Conservation (phyloP, 2,329 filamentous ascomycete species). For the Aspergillus pseudoglaucus region DNA sequence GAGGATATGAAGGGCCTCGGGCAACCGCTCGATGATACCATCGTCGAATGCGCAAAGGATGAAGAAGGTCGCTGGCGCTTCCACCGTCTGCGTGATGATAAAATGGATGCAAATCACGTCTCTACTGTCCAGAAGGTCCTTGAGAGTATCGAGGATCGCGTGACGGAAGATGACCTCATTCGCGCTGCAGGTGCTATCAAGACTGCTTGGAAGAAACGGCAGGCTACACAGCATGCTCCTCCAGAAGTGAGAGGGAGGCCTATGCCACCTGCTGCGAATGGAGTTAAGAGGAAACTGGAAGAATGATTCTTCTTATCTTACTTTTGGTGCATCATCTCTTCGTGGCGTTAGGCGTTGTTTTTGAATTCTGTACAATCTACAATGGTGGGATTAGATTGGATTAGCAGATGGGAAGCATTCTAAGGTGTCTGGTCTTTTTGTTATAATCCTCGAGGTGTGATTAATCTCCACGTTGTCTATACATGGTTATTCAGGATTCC, state of each 20-base stretch:
- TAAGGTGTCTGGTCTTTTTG: constrained; percentile 1
- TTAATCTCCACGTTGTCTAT: too few species aligned
- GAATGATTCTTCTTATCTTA: constrained; percentile 15
- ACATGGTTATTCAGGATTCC: too few species aligned
- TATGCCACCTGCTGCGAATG: constrained; percentile 25
- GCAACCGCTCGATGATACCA: constrained; percentile 73
- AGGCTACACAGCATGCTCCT: constrained; percentile 28
- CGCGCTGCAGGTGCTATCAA: constrained; percentile 64
- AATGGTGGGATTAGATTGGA: neutral
- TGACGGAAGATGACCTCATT: constrained; percentile 75
- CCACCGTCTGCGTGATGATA: constrained; percentile 87
- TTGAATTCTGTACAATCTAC: neutral
- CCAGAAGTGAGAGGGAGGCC: constrained; percentile 21
- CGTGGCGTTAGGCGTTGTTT: neutral
- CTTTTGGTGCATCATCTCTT: neutral
- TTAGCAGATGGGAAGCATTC: neutral
- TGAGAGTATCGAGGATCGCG: constrained; percentile 79
- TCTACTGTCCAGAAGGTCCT: constrained; percentile 78
- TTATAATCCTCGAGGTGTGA: neutral
- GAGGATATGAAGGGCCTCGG: constrained; percentile 66
- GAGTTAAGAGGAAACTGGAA: constrained; percentile 38
- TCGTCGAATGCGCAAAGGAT: constrained; percentile 87
- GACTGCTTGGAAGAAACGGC: constrained; percentile 68
- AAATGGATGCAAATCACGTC: constrained; percentile 82
- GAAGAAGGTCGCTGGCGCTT: constrained; percentile 71